Conservation (phyloP, 2,329 filamentous ascomycete species). For the Trichoderma lentiforme region DNA sequence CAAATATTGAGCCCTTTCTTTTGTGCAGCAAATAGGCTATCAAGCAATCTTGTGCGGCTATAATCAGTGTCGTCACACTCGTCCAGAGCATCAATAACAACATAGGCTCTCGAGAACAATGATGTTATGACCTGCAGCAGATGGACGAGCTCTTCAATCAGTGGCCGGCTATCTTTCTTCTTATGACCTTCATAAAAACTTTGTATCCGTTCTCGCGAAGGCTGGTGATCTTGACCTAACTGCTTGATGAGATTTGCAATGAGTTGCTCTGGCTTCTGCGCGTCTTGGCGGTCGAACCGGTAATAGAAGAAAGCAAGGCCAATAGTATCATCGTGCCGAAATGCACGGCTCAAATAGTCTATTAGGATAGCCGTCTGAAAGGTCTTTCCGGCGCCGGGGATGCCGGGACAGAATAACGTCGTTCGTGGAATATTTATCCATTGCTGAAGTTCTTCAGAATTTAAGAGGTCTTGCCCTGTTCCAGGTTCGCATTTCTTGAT, state of each 20-base stretch:
- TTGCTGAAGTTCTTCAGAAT: neutral
- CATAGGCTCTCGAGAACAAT: neutral
- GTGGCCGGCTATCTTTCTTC: neutral
- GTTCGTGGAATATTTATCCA: neutral
- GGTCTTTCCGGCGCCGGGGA: neutral
- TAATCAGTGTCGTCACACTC: neutral
- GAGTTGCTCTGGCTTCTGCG: neutral
- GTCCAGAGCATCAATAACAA: conserved; percentile 6
- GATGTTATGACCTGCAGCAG: neutral
- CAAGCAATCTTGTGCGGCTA: neutral
- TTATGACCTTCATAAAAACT: neutral
- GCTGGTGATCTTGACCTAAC: neutral
- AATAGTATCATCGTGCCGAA: neutral
- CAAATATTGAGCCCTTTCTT: neutral
- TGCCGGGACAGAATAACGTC: neutral
- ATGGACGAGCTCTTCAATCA: neutral
- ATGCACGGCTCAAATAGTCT: neutral
- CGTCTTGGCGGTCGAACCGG: neutral
- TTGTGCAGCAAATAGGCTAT: neutral
- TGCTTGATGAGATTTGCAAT: conserved; percentile 9
- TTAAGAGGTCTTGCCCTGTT: neutral
- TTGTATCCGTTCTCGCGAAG: neutral
- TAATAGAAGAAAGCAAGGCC: conserved; percentile 1
- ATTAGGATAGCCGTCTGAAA: neutral
- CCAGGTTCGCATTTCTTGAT: neutral